Conservation (phyloP, 345 rosid species). For the Geranium brycei region DNA sequence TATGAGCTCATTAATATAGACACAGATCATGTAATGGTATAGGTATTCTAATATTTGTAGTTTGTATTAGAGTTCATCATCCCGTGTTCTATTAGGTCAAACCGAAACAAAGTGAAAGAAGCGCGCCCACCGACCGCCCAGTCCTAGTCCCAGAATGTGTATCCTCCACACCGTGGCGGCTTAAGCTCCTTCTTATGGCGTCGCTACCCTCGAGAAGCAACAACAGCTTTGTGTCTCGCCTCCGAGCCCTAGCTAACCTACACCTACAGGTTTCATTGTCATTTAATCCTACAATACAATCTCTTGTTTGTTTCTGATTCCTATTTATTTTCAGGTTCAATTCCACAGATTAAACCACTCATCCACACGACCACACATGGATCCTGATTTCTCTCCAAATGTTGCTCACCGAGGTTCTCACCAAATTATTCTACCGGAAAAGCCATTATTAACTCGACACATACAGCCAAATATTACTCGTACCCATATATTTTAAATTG, state of each 20-base stretch:
- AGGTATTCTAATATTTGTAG: too few relatives aligned
- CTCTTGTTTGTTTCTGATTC: background rate
- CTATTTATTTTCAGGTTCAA: slow-evolving; percentile 7
- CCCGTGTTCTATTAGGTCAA: too few relatives aligned
- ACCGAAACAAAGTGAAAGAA: too few relatives aligned
- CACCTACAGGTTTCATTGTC: slow-evolving; percentile 27
- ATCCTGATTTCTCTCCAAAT: slow-evolving; percentile 1
- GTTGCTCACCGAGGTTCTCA: slow-evolving; percentile 21
- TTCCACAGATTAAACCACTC: slow-evolving; percentile 30
- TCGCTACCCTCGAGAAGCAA: slow-evolving; percentile 15
- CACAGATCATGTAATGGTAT: too few relatives aligned
- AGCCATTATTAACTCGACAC: background rate
- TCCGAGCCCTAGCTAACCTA: slow-evolving; percentile 21
- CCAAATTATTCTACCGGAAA: background rate
- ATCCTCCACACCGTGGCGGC: background rate
- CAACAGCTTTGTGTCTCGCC: slow-evolving; percentile 19
- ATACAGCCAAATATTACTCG: too few relatives aligned
- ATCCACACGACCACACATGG: slow-evolving; percentile 16
- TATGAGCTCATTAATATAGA: too few relatives aligned
- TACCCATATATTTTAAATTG: background rate
- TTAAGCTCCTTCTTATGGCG: slow-evolving; percentile 24
- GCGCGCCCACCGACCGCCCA: too few relatives aligned
- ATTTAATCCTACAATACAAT: slow-evolving; percentile 9
- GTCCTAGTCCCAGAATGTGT: too few relatives aligned
- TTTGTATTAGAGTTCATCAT: too few relatives aligned